Conservation (phyloP, 768 basidiomycete genomes). For the Hortiboletus flavorubellus region DNA sequence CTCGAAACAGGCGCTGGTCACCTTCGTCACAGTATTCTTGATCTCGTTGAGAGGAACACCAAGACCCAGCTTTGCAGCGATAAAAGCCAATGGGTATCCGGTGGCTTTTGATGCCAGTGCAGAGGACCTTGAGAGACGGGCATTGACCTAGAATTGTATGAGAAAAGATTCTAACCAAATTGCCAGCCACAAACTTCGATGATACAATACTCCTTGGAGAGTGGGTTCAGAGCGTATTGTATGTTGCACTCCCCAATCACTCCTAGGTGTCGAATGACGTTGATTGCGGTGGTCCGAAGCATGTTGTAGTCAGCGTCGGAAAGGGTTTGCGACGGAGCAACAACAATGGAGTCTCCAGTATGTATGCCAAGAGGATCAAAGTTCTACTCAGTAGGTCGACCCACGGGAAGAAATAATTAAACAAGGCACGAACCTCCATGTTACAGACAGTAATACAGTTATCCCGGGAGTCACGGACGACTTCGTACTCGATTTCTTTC, state of each 20-base stretch:
- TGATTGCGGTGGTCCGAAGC: slow-evolving; percentile 96
- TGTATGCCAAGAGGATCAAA: slow-evolving; percentile 99
- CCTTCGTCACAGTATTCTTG: slow-evolving; percentile 95
- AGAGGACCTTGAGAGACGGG: slow-evolving; percentile 96
- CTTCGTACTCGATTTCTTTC: slow-evolving; percentile 99
- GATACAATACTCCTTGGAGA: slow-evolving; percentile 95
- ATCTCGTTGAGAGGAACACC: slow-evolving; percentile 98
- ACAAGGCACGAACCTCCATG: slow-evolving; percentile 83
- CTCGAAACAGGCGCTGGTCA: slow-evolving; percentile 96
- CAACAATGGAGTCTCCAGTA: slow-evolving; percentile 97
- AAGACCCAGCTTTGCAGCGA: slow-evolving; percentile 96
- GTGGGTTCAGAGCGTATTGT: slow-evolving; percentile 95
- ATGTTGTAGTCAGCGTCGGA: slow-evolving; percentile 99
- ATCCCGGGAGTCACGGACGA: slow-evolving; percentile 94
- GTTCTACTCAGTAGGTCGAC: slow-evolving; percentile 55
- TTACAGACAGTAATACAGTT: slow-evolving; percentile 99
- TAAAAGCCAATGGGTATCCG: slow-evolving; percentile 97
- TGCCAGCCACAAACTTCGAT: slow-evolving; percentile 65
- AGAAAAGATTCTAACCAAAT: slow-evolving; percentile 3
- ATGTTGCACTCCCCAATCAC: slow-evolving; percentile 99
- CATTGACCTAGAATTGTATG: slow-evolving; percentile 61
- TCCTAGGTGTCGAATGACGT: slow-evolving; percentile 97
- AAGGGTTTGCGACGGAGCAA: slow-evolving; percentile 96
- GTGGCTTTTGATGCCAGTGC: slow-evolving; percentile 98
- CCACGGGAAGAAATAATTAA: not conserved